Conservation (phyloP, 768 basidiomycete species). For the Leccinum imitatum region DNA sequence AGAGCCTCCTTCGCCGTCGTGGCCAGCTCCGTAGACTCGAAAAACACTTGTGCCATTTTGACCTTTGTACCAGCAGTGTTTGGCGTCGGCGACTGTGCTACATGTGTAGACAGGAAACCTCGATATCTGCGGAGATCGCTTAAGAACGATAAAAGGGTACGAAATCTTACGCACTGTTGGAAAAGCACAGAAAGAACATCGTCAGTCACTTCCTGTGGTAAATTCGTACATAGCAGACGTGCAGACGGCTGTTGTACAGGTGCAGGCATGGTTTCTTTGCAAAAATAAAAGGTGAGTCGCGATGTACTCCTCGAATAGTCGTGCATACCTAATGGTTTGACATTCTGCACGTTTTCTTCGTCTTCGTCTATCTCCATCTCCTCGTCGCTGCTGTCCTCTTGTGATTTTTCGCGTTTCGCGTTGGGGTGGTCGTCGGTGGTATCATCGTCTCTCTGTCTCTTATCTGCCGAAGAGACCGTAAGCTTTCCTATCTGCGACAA, state of each 20-base stretch:
- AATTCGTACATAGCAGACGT: slow-evolving; percentile 75
- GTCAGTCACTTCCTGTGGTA: slow-evolving; percentile 88
- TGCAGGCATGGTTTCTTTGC: slow-evolving; percentile 42
- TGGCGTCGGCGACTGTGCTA: slow-evolving; percentile 67
- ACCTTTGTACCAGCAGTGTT: slow-evolving; percentile 62
- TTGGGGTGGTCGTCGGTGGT: slow-evolving; percentile 50
- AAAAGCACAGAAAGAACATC: slow-evolving; percentile 85
- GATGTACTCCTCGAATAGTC: slow-evolving; percentile 4
- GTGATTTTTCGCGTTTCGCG: slow-evolving; percentile 68
- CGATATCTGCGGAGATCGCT: slow-evolving; percentile 57
- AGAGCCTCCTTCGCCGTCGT: slow-evolving; percentile 77
- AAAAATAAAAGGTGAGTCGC: slow-evolving; percentile 18
- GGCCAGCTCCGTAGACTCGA: slow-evolving; percentile 74
- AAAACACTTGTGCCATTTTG: slow-evolving; percentile 80
- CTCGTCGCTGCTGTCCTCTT: slow-evolving; percentile 64
- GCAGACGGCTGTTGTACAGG: slow-evolving; percentile 55
- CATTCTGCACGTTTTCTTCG: slow-evolving; percentile 53
- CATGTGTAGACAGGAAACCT: slow-evolving; percentile 73
- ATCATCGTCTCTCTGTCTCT: slow-evolving; percentile 67
- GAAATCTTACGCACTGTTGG: slow-evolving; percentile 70
- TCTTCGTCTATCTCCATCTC: slow-evolving; percentile 97
- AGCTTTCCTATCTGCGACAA: slow-evolving; percentile 40
- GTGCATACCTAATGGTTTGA: slow-evolving; percentile 47
- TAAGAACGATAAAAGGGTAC: neutral
- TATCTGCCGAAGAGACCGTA: slow-evolving; percentile 44